Conservation (phyloP, 2,329 filamentous ascomycete genomes). For the Fusarium xyrophilum region DNA sequence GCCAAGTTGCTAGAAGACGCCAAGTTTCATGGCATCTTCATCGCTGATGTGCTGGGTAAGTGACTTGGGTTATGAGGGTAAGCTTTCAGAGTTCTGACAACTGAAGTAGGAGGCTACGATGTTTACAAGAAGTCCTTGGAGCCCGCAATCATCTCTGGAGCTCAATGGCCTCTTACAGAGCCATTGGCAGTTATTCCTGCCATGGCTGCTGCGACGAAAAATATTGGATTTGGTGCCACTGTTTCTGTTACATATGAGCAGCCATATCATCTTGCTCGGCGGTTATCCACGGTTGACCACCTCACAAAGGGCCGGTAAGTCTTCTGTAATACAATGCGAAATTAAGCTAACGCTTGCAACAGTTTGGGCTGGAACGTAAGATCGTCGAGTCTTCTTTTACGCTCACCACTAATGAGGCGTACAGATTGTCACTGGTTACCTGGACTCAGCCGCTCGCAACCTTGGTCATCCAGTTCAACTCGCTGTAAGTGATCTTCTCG, state of each 20-base stretch:
- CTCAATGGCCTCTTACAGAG: constrained; percentile 76
- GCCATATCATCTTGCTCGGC: constrained; percentile 71
- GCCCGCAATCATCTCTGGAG: constrained; percentile 66
- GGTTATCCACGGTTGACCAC: constrained; percentile 72
- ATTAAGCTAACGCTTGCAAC: neutral
- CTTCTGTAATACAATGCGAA: rapidly evolving
- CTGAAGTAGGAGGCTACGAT: constrained; percentile 65
- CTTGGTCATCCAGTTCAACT: constrained; percentile 64
- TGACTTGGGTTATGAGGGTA: rapidly evolving
- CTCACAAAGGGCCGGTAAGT: constrained; percentile 65
- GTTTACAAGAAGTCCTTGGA: constrained; percentile 69
- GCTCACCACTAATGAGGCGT: constrained; percentile 38
- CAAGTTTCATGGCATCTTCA: constrained; percentile 71
- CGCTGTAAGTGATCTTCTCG: too few relatives aligned
- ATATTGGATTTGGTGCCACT: constrained; percentile 73
- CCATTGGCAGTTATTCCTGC: constrained; percentile 69
- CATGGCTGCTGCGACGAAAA: constrained; percentile 74
- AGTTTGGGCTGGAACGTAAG: constrained; percentile 64
- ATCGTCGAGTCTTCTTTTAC: neutral
- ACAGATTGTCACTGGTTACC: constrained; percentile 71
- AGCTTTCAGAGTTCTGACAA: neutral
- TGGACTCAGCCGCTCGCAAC: constrained; percentile 73
- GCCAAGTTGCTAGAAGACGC: constrained; percentile 66
- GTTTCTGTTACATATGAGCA: constrained; percentile 74
- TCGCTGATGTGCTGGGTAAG: constrained; percentile 67